Conservation (phyloP, 1,284 basidiomycete species). For the Mixia osmundae region DNA sequence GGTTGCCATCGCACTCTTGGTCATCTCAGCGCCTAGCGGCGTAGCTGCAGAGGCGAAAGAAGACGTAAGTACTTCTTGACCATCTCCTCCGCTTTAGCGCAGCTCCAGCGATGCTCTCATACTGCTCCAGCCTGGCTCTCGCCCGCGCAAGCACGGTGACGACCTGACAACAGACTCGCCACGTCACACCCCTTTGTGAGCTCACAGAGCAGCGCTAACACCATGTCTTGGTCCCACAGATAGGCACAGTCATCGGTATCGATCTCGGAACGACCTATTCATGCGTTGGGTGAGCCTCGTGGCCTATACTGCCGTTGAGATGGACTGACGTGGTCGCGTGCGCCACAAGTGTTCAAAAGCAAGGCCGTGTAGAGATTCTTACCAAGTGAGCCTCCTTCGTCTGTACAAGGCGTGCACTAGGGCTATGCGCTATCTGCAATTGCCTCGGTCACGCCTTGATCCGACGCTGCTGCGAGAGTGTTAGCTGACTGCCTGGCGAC, state of each 20-base stretch:
- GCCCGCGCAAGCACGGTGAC: not conserved
- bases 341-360: conserved; percentile 51
- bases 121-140: conserved; percentile 5
- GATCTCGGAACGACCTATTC: conserved; percentile 26
- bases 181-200: no score
- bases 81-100: not conserved
- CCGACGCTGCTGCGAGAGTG: not conserved
- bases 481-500: conserved; percentile 10
- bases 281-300: conserved; percentile 27
- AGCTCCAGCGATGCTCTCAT: not conserved
- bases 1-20: conserved; percentile 1
- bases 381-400: conserved; percentile 33
- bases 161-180: not conserved
- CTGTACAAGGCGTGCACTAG: not conserved
- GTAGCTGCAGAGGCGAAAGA: conserved; percentile 6
- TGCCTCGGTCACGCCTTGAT: not conserved
- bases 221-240: conserved; percentile 20
- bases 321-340: conserved; percentile 15
- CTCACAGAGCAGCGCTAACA: no score
- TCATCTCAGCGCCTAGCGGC: conserved; percentile 1
- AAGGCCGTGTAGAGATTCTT: conserved; percentile 83
- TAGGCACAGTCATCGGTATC: conserved; percentile 65
- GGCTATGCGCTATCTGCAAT: not conserved
- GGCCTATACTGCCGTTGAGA: not conserved
- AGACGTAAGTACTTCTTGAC: conserved; percentile 3